phyloP scores from a whole-genome alignment of 2,329 filamentous ascomycete species.

The Fonsecaea monophora region DNA sequence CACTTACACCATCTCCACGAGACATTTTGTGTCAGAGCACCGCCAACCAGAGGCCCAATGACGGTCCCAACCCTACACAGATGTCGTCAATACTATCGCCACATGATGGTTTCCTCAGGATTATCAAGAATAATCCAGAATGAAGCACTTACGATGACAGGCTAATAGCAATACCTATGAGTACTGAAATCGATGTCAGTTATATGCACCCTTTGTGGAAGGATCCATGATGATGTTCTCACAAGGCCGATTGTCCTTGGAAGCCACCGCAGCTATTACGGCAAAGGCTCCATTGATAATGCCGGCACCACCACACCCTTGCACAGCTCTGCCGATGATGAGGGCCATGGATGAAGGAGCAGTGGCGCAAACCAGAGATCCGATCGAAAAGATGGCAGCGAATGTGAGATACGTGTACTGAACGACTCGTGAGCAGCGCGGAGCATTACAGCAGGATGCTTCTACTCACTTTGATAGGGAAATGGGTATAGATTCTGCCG shows the following conservation, averaged over 20 bases:
- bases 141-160: constrained; percentile 19
- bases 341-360: constrained; percentile 43
- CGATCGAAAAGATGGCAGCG: constrained; percentile 44
- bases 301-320: constrained; percentile 46
- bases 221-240: neutral
- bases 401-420: constrained; percentile 43
- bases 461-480: constrained; percentile 42
- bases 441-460: neutral
- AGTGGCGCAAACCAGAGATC: constrained; percentile 43
- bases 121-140: neutral
- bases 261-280: constrained; percentile 44
- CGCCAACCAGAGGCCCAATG: constrained; percentile 53
- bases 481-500: constrained; percentile 57
- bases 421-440: neutral
- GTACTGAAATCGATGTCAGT: constrained; percentile 33
- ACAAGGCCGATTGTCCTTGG: constrained; percentile 44
- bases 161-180: constrained; percentile 44
- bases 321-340: constrained; percentile 46
- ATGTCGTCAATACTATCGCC: neutral
- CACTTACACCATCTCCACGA: constrained; percentile 43
- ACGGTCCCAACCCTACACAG: constrained; percentile 49
- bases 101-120: neutral
- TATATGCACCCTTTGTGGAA: neutral
- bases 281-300: constrained; percentile 54
- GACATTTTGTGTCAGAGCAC: constrained; percentile 48